Evolutionary conservation across 305 asterid species (phyloP).

Genomic region (Fraxinus velutina): DNA sequence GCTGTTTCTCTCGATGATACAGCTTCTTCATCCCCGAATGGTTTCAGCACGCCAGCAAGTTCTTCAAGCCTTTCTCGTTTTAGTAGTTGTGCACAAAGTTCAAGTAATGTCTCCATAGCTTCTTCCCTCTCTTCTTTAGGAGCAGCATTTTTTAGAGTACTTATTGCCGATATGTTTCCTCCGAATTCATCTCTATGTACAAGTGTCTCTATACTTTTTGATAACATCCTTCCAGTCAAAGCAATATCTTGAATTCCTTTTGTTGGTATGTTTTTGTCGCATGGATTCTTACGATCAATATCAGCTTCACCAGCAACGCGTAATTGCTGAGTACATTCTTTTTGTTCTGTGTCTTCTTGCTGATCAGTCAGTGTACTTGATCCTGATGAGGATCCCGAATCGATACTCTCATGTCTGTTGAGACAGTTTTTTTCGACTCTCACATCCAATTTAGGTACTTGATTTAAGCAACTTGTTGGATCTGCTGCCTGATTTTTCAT

Average conservation of each 20-base stretch:
- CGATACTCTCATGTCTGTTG: conserved; percentile 16
- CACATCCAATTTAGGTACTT: conserved; percentile 10
- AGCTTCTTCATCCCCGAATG: conserved; percentile 69
- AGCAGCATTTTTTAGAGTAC: background rate
- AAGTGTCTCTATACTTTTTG: background rate
- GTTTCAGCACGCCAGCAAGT: conserved; percentile 68
- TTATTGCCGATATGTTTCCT: background rate
- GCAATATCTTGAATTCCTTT: background rate
- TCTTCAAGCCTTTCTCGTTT: conserved; percentile 68
- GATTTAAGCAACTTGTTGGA: background rate
- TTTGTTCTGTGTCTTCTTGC: conserved; percentile 29
- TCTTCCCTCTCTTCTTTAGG: conserved; percentile 52
- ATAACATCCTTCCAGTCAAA: background rate
- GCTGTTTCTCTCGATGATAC: conserved; percentile 89
- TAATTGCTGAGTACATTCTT: conserved; percentile 6
- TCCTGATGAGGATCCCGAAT: conserved; percentile 45
- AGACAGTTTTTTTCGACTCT: conserved; percentile 1
- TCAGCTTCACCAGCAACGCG: conserved; percentile 1
- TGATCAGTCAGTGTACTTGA: conserved; percentile 56
- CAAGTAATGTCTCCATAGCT: conserved; percentile 81
- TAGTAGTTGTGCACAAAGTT: conserved; percentile 72
- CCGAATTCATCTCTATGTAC: background rate
- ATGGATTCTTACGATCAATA: background rate
- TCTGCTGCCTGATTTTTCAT: background rate
- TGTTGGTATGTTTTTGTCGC: background rate